Percentiles rank a stretch among this genome's conserved stretches.
Conservation (phyloP, 1,139 yeast species). For the Kodamaea sp. region DNA sequence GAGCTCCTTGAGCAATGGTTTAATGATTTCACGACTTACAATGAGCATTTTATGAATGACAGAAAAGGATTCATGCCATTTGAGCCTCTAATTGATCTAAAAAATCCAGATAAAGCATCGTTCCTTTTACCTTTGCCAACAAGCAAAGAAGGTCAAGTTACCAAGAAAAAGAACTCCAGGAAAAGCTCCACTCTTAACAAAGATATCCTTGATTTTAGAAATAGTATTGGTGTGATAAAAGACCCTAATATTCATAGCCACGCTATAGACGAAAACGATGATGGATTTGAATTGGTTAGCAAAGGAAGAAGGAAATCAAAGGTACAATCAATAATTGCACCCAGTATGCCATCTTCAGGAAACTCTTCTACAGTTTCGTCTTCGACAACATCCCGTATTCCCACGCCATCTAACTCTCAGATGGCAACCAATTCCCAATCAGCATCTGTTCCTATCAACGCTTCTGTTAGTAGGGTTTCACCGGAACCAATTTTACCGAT, state of each 20-base stretch:
- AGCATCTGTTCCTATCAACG: too few species aligned
- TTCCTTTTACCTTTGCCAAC: not conserved
- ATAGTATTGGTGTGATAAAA: slow-evolving; percentile 19
- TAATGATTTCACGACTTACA: slow-evolving; percentile 34
- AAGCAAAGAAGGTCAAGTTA: slow-evolving; percentile 12
- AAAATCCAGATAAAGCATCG: slow-evolving; percentile 18
- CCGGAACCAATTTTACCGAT: too few species aligned
- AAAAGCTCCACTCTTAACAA: slow-evolving; percentile 23
- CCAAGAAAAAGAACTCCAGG: slow-evolving; percentile 23
- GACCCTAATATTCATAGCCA: slow-evolving; percentile 16
- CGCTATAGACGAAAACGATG: slow-evolving; percentile 26
- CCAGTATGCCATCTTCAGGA: slow-evolving; percentile 3
- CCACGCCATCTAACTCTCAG: not conserved
- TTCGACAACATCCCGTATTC: not conserved
- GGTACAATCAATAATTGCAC: slow-evolving; percentile 10
- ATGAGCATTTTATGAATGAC: slow-evolving; percentile 49
- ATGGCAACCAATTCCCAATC: too few species aligned
- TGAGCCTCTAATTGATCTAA: slow-evolving; percentile 48
- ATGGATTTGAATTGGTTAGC: slow-evolving; percentile 32
- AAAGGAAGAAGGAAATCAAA: slow-evolving; percentile 22
- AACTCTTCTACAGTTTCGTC: slow-evolving; percentile 2
- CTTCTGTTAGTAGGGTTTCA: too few species aligned
- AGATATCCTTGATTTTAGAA: slow-evolving; percentile 24
- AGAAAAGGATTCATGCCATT: slow-evolving; percentile 38
- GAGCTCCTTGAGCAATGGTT: slow-evolving; percentile 28